Base-by-base conservation (phyloP, 495 filamentous ascomycete species). In the Penicillium lagena region DNA sequence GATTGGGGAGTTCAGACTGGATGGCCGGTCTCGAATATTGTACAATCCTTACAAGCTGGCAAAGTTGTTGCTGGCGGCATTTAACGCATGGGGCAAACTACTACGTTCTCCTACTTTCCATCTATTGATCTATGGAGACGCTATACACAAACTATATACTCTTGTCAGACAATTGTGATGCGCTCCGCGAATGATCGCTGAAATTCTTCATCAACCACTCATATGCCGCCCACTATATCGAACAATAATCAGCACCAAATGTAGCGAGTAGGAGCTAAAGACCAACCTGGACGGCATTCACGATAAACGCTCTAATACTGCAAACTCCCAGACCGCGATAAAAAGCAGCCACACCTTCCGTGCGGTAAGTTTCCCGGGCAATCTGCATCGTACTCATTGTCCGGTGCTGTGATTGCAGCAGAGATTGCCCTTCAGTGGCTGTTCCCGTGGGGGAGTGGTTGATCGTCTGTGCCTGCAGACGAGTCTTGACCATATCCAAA, bases 401-500 rank as follows among this genome's bases (percentile, higher is more conserved):
- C 14, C 46, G 55, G 10, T 43, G 45, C 28, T 46, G 47, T 12
- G 53, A 29, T 31, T 45, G 48, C 31, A 56, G 35, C 22, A 54
- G 32, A 34, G 48, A 54, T 7, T 59, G 63, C 29, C 45, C 47
- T 49, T 70, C 54, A 58, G 55, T 33, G 68, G 51, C 37, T 70
- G 55, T 10, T 32, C 51, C 39, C n/a, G 50, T 35, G 29, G 52
- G 43, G 1, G 39, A 35, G 47, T 42, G 32, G 4, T 63, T 38
- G 35, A 68, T 62, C 1, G 66, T 66, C 54, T 89, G 83, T 7
- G 82, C 80, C 60, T 95, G 90, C 37, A 95, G 74, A 41, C 87
- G 63, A 6, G 90, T 95, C 71, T 96, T 96, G 49, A 95, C 70
- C 42, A 95, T 83, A 60, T 95, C 90, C 32, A 96, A 58, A 12